Evolutionary conservation across 768 basidiomycete species (phyloP).

Genomic region (Panellus pusillus): DNA sequence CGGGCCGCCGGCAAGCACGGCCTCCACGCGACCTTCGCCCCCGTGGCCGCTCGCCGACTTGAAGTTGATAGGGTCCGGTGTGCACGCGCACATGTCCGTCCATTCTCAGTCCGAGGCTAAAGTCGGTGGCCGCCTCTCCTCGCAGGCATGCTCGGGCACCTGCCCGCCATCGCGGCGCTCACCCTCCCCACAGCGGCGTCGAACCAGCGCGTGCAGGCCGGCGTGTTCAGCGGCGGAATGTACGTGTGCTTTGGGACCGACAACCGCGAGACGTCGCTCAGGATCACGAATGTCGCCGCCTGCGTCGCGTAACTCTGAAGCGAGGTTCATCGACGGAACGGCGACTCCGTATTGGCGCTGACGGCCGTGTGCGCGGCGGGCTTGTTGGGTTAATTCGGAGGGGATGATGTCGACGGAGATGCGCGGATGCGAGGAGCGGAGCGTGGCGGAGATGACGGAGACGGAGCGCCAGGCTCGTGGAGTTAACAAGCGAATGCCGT

Average conservation of each 20-base stretch:
- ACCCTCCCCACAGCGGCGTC: constrained; percentile 46
- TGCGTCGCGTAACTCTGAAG: constrained; percentile 44
- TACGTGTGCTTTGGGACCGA: constrained; percentile 49
- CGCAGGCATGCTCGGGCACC: constrained; percentile 40
- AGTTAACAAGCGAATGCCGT: constrained; percentile 35
- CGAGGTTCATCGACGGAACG: constrained; percentile 31
- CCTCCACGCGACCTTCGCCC: constrained; percentile 45
- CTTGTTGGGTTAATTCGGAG: too few relatives aligned
- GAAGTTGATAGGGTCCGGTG: constrained; percentile 36
- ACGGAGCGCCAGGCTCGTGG: constrained; percentile 34
- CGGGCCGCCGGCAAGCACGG: constrained; percentile 50
- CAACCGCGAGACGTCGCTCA: constrained; percentile 48
- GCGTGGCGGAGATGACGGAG: constrained; percentile 31
- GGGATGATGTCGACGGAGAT: constrained; percentile 26
- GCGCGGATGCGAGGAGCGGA: constrained; percentile 18
- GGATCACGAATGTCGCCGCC: constrained; percentile 36
- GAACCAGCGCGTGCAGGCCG: constrained; percentile 47
- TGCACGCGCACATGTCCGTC: constrained; percentile 51
- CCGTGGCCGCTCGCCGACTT: constrained; percentile 27
- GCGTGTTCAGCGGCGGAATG: constrained; percentile 54
- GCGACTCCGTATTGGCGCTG: constrained; percentile 40
- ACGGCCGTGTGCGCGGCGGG: constrained; percentile 43
- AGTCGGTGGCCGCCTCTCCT: constrained; percentile 28
- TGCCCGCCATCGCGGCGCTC: constrained; percentile 45
- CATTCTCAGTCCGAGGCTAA: constrained; percentile 21